phyloP scores from a whole-genome alignment of 306 rosid genomes.

The Cercis canadensis region DNA sequence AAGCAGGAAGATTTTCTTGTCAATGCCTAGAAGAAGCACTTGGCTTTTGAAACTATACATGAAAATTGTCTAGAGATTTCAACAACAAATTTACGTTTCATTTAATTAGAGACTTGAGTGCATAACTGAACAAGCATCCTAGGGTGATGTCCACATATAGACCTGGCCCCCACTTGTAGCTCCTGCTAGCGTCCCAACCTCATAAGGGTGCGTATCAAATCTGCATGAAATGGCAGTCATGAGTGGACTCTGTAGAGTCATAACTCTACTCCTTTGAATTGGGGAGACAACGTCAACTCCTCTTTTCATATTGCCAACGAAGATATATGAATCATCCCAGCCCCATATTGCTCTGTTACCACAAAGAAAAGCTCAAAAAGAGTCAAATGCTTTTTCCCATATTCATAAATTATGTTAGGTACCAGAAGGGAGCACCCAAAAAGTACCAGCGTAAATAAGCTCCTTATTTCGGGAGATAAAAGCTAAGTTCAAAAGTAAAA shows the following conservation, averaged over 20 bases:
- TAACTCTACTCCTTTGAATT: slow-evolving; percentile 42
- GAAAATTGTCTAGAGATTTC: not conserved
- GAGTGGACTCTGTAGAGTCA: slow-evolving; percentile 65
- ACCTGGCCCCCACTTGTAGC: slow-evolving; percentile 60
- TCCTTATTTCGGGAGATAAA: too few relatives aligned
- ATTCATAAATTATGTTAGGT: slow-evolving; percentile 2
- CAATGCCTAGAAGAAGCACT: not conserved
- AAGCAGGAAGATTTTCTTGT: not conserved
- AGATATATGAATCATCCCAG: slow-evolving; percentile 77
- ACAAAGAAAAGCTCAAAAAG: slow-evolving; percentile 33
- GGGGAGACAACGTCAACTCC: slow-evolving; percentile 77
- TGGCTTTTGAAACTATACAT: not conserved
- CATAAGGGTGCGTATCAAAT: slow-evolving; percentile 62
- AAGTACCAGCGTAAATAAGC: not conserved
- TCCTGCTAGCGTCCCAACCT: slow-evolving; percentile 59
- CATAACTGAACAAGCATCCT: slow-evolving; percentile 19
- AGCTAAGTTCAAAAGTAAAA: too few relatives aligned
- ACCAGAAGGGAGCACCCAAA: slow-evolving; percentile 1
- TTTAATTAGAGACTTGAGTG: not conserved
- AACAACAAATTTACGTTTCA: not conserved
- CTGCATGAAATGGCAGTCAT: slow-evolving; percentile 87
- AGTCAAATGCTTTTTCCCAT: slow-evolving; percentile 6
- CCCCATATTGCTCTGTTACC: slow-evolving; percentile 92
- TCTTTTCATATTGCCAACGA: slow-evolving; percentile 84
- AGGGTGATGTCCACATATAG: slow-evolving; percentile 50